Conservation (phyloP, 805 yeast genomes). For the Lipomyces spencermartinsiae region DNA sequence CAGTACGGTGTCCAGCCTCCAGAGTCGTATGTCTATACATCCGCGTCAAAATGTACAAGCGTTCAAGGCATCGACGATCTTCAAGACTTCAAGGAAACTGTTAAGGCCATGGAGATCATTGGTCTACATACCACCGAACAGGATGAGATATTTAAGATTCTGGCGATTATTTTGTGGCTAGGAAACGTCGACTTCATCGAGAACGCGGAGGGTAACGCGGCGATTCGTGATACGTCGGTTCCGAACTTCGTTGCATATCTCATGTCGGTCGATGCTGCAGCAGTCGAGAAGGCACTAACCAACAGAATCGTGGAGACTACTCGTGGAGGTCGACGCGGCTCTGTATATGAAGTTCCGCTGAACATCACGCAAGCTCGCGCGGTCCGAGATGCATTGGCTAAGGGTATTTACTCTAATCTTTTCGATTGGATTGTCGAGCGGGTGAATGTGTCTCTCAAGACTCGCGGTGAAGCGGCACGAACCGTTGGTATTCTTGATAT, state of each 20-base stretch:
- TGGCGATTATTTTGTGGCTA: conserved; percentile 89
- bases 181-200: conserved; percentile 90
- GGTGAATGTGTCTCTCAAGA: conserved; percentile 77
- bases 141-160: conserved; percentile 83
- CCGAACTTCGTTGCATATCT: conserved; percentile 93
- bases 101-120: conserved; percentile 85
- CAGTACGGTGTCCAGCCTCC: conserved; percentile 91
- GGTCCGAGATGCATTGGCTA: conserved; percentile 92
- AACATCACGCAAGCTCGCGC: conserved; percentile 89
- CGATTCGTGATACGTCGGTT: conserved; percentile 83
- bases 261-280: conserved; percentile 74
- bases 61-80: conserved; percentile 88
- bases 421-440: conserved; percentile 97
- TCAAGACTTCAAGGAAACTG: conserved; percentile 77
- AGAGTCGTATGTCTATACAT: conserved; percentile 88
- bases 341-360: conserved; percentile 91
- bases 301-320: conserved; percentile 88
- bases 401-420: conserved; percentile 87
- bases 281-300: conserved; percentile 69
- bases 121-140: conserved; percentile 85
- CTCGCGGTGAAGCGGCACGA: conserved; percentile 57
- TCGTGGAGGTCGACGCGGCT: conserved; percentile 89
- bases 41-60: conserved; percentile 80
- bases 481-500: conserved; percentile 96
- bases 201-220: conserved; percentile 85